Evolutionary conservation across 2,329 filamentous ascomycete species (phyloP).

Genomic region (Claviceps africana): DNA sequence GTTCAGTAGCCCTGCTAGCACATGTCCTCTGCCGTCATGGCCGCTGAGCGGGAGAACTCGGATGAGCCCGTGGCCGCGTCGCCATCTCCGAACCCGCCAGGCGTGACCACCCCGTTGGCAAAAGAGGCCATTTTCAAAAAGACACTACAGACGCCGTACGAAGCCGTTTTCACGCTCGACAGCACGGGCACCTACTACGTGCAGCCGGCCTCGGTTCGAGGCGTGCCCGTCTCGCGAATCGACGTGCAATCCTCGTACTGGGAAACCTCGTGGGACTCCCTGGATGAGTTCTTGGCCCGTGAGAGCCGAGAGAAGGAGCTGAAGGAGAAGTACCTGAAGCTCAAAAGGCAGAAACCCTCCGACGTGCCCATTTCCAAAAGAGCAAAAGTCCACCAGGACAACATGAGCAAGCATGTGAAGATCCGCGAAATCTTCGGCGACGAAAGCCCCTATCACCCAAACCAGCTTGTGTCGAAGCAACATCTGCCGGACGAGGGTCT

Average conservation of each 20-base stretch:
- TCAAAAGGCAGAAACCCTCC: slow-evolving; percentile 1
- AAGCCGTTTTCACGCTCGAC: slow-evolving; percentile 10
- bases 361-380: slow-evolving; percentile 5
- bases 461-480: slow-evolving; percentile 21
- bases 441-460: slow-evolving; percentile 19
- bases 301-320: slow-evolving; percentile 11
- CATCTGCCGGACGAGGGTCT: slow-evolving; percentile 18
- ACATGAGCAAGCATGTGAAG: slow-evolving; percentile 19
- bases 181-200: slow-evolving; percentile 13
- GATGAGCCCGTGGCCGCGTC: neutral
- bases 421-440: slow-evolving; percentile 21
- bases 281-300: slow-evolving; percentile 15
- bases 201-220: slow-evolving; percentile 12
- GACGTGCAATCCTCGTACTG: slow-evolving; percentile 17
- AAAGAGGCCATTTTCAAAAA: slow-evolving; percentile 6
- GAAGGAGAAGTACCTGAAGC: slow-evolving; percentile 8
- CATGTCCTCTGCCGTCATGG: neutral
- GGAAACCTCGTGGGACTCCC: slow-evolving; percentile 16
- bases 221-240: slow-evolving; percentile 16
- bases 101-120: neutral
- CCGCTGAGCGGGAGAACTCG: neutral
- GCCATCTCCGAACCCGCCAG: neutral
- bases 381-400: slow-evolving; percentile 16
- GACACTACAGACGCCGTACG: slow-evolving; percentile 6
- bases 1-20: neutral